These are phyloP conservation scores for Neurospora sp. DNA, from an alignment of 495 filamentous ascomycete species.

Conservation along the genomic window DNA sequence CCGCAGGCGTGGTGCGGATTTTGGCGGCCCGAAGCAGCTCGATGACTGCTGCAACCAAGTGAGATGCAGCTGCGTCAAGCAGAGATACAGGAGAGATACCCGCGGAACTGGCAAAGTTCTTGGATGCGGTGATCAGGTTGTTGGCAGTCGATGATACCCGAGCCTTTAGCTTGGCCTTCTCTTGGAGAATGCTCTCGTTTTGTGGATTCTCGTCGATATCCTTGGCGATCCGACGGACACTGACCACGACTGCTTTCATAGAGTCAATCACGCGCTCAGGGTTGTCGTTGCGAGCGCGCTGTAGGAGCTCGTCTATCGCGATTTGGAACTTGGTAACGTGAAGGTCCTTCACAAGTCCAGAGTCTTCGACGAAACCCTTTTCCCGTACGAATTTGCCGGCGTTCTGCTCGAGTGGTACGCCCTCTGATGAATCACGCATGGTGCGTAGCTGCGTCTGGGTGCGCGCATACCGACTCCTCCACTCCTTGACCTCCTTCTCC, in stretches of 20 bases:
- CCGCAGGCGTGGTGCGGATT: slow-evolving; percentile 62
- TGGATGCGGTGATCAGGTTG: slow-evolving; percentile 87
- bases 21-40: slow-evolving; percentile 77
- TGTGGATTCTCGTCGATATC: slow-evolving; percentile 56
- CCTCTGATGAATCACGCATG: slow-evolving; percentile 69
- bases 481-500: slow-evolving; percentile 73
- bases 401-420: slow-evolving; percentile 58
- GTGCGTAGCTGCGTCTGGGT: slow-evolving; percentile 77
- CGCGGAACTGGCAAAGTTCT: slow-evolving; percentile 70
- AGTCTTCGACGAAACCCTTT: slow-evolving; percentile 56
- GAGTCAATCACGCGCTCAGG: slow-evolving; percentile 62
- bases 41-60: slow-evolving; percentile 75
- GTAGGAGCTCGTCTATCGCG: slow-evolving; percentile 86
- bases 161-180: slow-evolving; percentile 59
- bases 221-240: slow-evolving; percentile 69
- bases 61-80: slow-evolving; percentile 89
- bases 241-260: slow-evolving; percentile 72
- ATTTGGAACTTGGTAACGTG: slow-evolving; percentile 94
- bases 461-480: slow-evolving; percentile 81
- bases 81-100: slow-evolving; percentile 93
- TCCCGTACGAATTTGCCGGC: slow-evolving; percentile 54
- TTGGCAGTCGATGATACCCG: slow-evolving; percentile 85
- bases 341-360: slow-evolving; percentile 78
- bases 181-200: slow-evolving; percentile 35
- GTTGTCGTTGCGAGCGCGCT: slow-evolving; percentile 59